Evolutionary conservation across 2,329 filamentous ascomycete species (phyloP).

Genomic region (Monilinia laxa): DNA sequence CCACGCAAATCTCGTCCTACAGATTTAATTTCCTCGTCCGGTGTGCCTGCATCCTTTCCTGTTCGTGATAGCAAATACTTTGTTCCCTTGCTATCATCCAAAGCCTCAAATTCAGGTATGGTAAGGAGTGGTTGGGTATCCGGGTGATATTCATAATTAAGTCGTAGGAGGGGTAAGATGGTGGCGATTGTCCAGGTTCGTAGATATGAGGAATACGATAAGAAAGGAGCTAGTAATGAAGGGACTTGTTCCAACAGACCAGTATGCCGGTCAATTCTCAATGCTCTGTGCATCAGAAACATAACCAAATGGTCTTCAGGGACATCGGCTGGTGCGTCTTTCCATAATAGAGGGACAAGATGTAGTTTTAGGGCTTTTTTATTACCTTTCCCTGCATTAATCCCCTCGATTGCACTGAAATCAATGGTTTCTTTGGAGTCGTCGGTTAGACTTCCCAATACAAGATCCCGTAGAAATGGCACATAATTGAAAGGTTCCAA

Average conservation of each 20-base stretch:
- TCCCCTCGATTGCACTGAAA: conserved; percentile 52
- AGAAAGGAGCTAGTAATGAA: conserved; percentile 66
- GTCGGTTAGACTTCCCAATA: conserved; percentile 30
- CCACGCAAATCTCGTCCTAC: conserved; percentile 66
- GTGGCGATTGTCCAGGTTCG: conserved; percentile 68
- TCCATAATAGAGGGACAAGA: conserved; percentile 56
- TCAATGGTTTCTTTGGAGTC: conserved; percentile 51
- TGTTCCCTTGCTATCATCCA: conserved; percentile 60
- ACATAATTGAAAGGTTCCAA: conserved; percentile 62
- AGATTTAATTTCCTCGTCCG: conserved; percentile 35
- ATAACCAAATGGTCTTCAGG: conserved; percentile 56
- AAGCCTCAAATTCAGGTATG: conserved; percentile 61
- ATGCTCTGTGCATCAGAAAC: conserved; percentile 67
- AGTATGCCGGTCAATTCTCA: conserved; percentile 68
- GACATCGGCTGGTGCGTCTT: conserved; percentile 49
- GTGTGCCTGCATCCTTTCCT: conserved; percentile 35
- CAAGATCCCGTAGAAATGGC: conserved; percentile 58
- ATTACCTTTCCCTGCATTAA: conserved; percentile 64
- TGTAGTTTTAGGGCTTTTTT: conserved; percentile 63
- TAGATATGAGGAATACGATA: conserved; percentile 59
- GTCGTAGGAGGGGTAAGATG: conserved; percentile 65
- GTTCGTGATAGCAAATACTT: conserved; percentile 61
- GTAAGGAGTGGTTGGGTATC: conserved; percentile 46
- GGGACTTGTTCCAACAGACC: conserved; percentile 70
- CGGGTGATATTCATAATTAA: conserved; percentile 69